A percentile compares a stretch with the other conserved stretches of the same genome.
phyloP scores from a whole-genome alignment of 2,329 filamentous ascomycete species.

The Chalaropsis ovoidea region DNA sequence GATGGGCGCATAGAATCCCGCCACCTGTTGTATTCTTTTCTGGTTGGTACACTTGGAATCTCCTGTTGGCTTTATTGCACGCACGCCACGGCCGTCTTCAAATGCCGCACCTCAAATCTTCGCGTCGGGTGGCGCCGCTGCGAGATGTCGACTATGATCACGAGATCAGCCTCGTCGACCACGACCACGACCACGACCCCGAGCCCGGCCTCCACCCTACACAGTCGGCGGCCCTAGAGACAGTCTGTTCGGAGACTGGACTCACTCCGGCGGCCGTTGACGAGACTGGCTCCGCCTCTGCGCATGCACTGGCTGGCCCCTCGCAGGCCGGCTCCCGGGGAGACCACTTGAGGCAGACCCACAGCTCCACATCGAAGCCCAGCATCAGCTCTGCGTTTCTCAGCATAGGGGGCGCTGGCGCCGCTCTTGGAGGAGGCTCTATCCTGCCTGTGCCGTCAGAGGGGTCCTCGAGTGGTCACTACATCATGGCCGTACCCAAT shows the following conservation, averaged over 20 bases:
- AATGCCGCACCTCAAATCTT: conserved; percentile 31
- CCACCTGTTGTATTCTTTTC: not conserved
- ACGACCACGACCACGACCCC: conserved; percentile 30
- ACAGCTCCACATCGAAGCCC: not conserved
- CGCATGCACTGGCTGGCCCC: not conserved
- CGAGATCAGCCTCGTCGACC: conserved; percentile 59
- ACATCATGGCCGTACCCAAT: conserved; percentile 25
- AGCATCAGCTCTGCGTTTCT: conserved; percentile 25
- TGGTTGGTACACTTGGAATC: not conserved
- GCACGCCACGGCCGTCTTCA: not conserved
- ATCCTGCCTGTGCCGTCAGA: conserved; percentile 23
- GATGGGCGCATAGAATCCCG: not conserved
- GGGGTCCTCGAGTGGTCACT: conserved; percentile 13
- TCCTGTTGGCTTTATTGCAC: not conserved
- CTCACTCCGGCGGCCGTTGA: not conserved
- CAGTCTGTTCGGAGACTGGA: not conserved
- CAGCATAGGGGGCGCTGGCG: conserved; percentile 22
- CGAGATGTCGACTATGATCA: conserved; percentile 58
- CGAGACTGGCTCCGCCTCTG: not conserved
- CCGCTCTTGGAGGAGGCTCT: conserved; percentile 20
- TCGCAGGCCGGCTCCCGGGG: not conserved
- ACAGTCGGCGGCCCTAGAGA: not conserved
- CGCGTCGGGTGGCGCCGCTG: conserved; percentile 46
- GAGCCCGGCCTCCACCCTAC: not conserved
- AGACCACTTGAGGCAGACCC: not conserved